phyloP scores from a whole-genome alignment of 345 rosid genomes.

The Ceriops tagal region DNA sequence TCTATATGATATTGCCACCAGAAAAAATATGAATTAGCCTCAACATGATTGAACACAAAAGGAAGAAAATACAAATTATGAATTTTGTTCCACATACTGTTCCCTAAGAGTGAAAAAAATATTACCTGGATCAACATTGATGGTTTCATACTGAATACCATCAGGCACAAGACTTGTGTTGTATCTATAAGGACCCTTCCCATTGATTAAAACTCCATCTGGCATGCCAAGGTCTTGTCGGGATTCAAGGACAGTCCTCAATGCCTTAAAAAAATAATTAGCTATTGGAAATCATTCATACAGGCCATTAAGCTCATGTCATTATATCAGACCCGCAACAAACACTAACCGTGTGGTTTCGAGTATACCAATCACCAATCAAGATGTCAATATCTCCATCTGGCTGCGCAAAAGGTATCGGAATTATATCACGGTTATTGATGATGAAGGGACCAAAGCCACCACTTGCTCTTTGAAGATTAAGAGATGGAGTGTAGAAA shows the following conservation, averaged over 20 bases:
- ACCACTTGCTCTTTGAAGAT: background rate
- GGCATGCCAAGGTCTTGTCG: background rate
- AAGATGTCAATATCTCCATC: conserved; percentile 62
- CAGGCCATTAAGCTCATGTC: conserved; percentile 2
- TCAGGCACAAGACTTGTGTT: background rate
- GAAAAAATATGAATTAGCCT: too few species aligned
- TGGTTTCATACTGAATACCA: background rate
- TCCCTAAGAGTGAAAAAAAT: background rate
- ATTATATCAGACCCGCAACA: background rate
- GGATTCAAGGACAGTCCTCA: background rate
- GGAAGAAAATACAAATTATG: background rate
- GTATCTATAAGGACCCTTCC: conserved; percentile 1
- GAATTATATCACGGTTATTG: conserved; percentile 22
- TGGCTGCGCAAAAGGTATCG: conserved; percentile 76
- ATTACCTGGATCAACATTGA: conserved; percentile 2
- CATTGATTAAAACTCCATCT: conserved; percentile 5
- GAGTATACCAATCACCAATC: conserved; percentile 90
- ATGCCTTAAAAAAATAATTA: background rate
- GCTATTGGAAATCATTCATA: background rate
- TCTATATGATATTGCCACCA: too few species aligned
- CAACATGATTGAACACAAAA: background rate
- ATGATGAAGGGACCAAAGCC: background rate
- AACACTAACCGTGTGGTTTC: conserved; percentile 66
- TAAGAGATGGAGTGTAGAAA: conserved; percentile 12
- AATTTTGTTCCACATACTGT: background rate